Evolutionary conservation across 2,329 filamentous ascomycete species (phyloP).

Genomic region (Exophiala dermatitidis): DNA sequence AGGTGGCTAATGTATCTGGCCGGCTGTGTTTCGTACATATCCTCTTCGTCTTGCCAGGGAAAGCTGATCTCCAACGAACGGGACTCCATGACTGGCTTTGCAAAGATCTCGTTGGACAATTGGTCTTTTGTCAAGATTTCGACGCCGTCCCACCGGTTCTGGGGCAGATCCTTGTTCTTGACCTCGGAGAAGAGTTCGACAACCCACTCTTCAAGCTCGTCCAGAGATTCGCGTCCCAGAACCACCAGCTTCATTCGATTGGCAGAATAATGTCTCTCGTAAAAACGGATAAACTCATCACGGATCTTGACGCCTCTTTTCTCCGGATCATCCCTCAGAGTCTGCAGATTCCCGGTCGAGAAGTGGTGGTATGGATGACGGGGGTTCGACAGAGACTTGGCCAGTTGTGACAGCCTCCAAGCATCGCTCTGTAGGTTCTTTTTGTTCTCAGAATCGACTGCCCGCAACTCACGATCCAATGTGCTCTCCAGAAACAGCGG

Average conservation of each 20-base stretch:
- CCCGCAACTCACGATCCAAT: conserved; percentile 75
- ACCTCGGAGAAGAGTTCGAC: conserved; percentile 74
- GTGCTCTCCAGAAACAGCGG: conserved; percentile 80
- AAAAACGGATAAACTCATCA: conserved; percentile 87
- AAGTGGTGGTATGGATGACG: conserved; percentile 87
- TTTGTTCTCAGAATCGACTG: conserved; percentile 94
- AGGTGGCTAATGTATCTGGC: conserved; percentile 81
- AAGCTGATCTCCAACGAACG: conserved; percentile 74
- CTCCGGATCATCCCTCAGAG: conserved; percentile 75
- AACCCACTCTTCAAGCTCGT: conserved; percentile 77
- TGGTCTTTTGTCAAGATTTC: conserved; percentile 51
- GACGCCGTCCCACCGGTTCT: conserved; percentile 59
- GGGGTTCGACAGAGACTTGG: conserved; percentile 80
- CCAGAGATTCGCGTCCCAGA: conserved; percentile 71
- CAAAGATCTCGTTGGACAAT: conserved; percentile 66
- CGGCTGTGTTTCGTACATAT: conserved; percentile 70
- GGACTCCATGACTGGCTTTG: conserved; percentile 85
- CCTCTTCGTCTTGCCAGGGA: conserved; percentile 76
- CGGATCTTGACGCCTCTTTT: conserved; percentile 74
- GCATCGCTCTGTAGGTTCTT: conserved; percentile 89
- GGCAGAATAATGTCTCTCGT: conserved; percentile 81
- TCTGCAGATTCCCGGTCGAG: conserved; percentile 80
- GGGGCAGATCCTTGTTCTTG: conserved; percentile 69
- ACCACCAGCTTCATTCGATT: conserved; percentile 91
- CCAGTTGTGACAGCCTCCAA: conserved; percentile 81